Evolutionary conservation across 371 early-diverging fungal genomes (phyloP), one percentile per base, ranked within the genome.

Genomic region (Rhizopus delemar): DNA sequence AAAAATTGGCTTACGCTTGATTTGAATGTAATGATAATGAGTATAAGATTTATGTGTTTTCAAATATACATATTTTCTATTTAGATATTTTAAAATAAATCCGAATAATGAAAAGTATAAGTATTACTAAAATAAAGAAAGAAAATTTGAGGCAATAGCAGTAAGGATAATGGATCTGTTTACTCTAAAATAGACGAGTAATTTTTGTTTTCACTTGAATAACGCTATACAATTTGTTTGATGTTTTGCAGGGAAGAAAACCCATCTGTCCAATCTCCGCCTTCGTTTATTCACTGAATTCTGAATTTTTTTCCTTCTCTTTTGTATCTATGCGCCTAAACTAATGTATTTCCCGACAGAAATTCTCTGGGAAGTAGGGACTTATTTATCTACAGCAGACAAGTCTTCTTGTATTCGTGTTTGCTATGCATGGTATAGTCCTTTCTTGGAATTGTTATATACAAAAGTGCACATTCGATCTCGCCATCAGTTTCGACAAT

Each of bases 371-470:
- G 56, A 68, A 46, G 60, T 68, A 45, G 68, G 68, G 31, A 12
- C 38, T 12, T 63, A 68, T 56, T 49, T 68, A 46, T 53, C 59
- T 13, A 12, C 49, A 49, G 36, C 68, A 33, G 68, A 68, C 16
- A 59, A 68, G 53, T 59, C 53, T n/a, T 22, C 52, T 0, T 68
- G 68, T 46, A 63, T 63, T n/a, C 56, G 56, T 43, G 68, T 68
- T 5, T 68, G 68, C 29, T 68, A 68, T 54, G 59, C 46, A 4
- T 68, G 68, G 68, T 68, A 68, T 33, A 41, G 41, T 6, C 56
- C 51, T 13, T 68, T 68, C 43, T 51, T 68, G 41, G 60, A 68
- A 1, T 32, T 60, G 4, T 35, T 63, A 15, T 68, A 68, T 53
- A 59, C 57, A 33, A 51, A 45, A 59, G 57, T 68, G 0, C 56